Base-by-base conservation (phyloP, 2,329 filamentous ascomycete species). In the Diplodia scrobiculata region DNA sequence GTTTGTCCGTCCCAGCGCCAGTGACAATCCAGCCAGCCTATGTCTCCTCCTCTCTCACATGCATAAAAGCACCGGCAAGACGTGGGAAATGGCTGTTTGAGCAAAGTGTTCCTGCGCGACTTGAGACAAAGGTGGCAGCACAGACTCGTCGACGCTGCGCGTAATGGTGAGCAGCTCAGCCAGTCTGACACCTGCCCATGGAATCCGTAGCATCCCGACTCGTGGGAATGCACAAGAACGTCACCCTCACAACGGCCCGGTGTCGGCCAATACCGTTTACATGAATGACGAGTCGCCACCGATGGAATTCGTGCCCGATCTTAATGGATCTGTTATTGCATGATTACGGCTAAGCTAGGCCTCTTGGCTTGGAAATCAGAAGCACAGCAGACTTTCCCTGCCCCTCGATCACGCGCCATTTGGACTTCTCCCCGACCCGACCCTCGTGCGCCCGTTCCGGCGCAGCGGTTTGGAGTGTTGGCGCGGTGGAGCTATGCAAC, bases 281-380 rank as follows among this genome's bases (percentile, higher is more conserved):
- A 17, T 29, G 11, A 32, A 34, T n/a, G 29, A 53, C 14, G 25
- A n/a, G 27, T 53, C 27, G 51, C 51, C 51, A 53, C 51, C 27
- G 25, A 34, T 3, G 14, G 25, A 29, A 53, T 32, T 29, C 51
- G 27, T 53, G 51, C 29, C 51, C 19, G 51, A 29, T 32, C 51
- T 53, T 53, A 53, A 53, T 34, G 51, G 9, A 10, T 17, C 14
- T 53, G 34, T 53, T 53, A 53, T 53, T 51, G 29, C 51, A 34
- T 27, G 51, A 29, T 25, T 19, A 53, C 27, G 51, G 10, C 51
- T 34, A 32, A 53, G 19, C 21, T 21, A 27, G 47, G 19, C 47
- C 21, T 27, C 19, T 13, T 50, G 47, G 47, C 47, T 50, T 50
- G 51, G 27, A 32, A 53, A 53, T n/a, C 51, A n/a, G 29, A 13